Base-by-base conservation (phyloP, 164 flowering plant genomes). In the Amborella trichopoda region DNA sequence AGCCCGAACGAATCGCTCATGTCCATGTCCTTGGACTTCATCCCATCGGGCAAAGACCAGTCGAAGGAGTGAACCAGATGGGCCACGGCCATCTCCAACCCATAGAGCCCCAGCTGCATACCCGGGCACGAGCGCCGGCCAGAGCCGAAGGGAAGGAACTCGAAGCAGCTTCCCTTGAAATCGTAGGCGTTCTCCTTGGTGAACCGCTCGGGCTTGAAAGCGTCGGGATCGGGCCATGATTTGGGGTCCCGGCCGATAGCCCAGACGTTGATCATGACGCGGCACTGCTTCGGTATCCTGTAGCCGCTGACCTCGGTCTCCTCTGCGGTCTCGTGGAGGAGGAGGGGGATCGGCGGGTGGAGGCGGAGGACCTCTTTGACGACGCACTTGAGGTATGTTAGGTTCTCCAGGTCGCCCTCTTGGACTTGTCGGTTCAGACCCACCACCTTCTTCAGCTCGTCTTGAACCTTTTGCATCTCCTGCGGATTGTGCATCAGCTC, bases 121-220 rank as follows among this genome's bases (percentile, higher is more conserved):
- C 93, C 93, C 1, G 96, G 96, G 58, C 93, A 83, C 0, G 94
- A 83, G 40, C 94, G 61, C 49, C 94, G 71, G 44, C 94, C 96
- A 43, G 96, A 83, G 42, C 96, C 94, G 46, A 86, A 86, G 4
- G 96, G 96, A 1, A 86, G 60, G 60, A 83, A 74, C 73, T 86
- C 87, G 40, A 83, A 83, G 53, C 70, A 56, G 24, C 55, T 68
- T 13, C 93, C 93, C 42, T 72, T 86, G 50, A 75, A 83, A 45
- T 83, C 85, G 0, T 77, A 64, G 2, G 68, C 76, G 2, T 71
- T 75, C 0, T 61, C 68, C 4, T 50, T 42, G 25, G 76, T 44
- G 32, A 83, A 86, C 63, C 86, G 54, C 0, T 64, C 32, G 0
- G 94, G 93, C 55, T 58, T 62, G 65, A 76, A 86, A 0, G 46